Evolutionary conservation across 2,329 filamentous ascomycete species (phyloP), one percentile per base, ranked within the genome.

Genomic region (Sarocladium oryzae): DNA sequence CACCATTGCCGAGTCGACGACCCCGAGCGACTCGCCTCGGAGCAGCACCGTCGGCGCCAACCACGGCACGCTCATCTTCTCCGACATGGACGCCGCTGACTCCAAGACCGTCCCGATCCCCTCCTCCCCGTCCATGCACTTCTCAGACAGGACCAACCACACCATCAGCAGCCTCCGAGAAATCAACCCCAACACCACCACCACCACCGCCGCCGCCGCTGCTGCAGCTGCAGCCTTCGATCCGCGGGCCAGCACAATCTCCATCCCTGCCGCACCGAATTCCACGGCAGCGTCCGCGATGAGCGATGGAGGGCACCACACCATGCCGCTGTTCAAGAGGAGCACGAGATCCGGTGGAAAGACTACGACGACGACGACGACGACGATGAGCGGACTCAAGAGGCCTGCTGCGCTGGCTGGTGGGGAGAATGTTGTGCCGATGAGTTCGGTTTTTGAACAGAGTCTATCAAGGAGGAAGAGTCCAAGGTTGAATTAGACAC

Each of bases 391-490:
- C 4, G 46, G 46, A 16, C 46, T 49, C 30, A 49, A 49, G 46
- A 36, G 46, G 30, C 46, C 46, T 33, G 43, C 64, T 28, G 54
- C 66, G 38, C 62, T 63, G 0, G 75, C 78, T 45, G 78, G 76
- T 6, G 64, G 74, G 38, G 78, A 81, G 63, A 81, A 81, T 53
- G 54, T 77, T 52, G 72, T 75, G 33, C 69, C 69, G 7, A 55
- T 49, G 46, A 28, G 46, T 11, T 36, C 65, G 48, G 65, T 68
- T n/a, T 70, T 77, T 55, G 67, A 70, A 18, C 67, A 75, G 61
- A 73, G 74, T 49, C 55, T 69, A 24, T 66, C 70, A 52, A 72
- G 73, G 63, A 74, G 78, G 61, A 81, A 81, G 69, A 81, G 78
- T 56, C 76, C 78, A 3, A 64, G 78, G 51, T 60, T 80, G 52